Evolutionary conservation across 352 stramenopile genomes (phyloP), one percentile per base, ranked within the genome.

Genomic region (Globisporangium uncinulatum): DNA sequence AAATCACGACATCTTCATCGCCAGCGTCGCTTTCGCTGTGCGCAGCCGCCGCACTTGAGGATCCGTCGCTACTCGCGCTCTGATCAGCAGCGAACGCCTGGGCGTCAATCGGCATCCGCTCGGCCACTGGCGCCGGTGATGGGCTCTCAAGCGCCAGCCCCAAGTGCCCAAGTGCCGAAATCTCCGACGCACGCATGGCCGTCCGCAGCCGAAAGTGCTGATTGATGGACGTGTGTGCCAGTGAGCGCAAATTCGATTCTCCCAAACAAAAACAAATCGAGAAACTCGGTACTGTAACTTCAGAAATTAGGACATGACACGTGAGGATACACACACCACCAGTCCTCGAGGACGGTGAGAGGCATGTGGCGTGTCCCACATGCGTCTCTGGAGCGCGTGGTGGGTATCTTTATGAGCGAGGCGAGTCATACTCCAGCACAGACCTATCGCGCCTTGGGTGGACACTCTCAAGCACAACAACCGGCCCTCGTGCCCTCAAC

Each of bases 91-190:
- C 49, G 29, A 56, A 36, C 20, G 15, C 13, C 39, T 52, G 57
- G 31, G 29, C 32, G 34, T 56, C 49, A 24, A 62, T 52, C 5
- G 57, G 49, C 41, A 46, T 51, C 29, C 49, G 49, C 21, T 19
- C 39, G 37, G 53, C 36, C 3, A 17, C n/a, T 13, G 39, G 17
- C 41, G 39, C 19, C 24, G 24, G 14, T n/a, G 29, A 50, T 15
- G 34, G n/a, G 5, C 7, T 17, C 4, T 39, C 6, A 8, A 29
- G 17, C 14, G 46, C 17, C 21, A 63, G 42, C 10, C 49, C 50
- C 19, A 63, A 7, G 4, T 36, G 50, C 14, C 21, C 13, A 19
- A 63, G 57, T 21, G 29, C 32, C 6, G 42, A 58, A 51, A 58
- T 58, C 34, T 63, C 57, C 42, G 21, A 19, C 5, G 41, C 20